A percentile compares a stretch with the other conserved stretches of the same genome.
These are phyloP conservation scores for Malania oleifera DNA, from an alignment of 164 flowering plant genomes.

Conservation along the genomic window DNA sequence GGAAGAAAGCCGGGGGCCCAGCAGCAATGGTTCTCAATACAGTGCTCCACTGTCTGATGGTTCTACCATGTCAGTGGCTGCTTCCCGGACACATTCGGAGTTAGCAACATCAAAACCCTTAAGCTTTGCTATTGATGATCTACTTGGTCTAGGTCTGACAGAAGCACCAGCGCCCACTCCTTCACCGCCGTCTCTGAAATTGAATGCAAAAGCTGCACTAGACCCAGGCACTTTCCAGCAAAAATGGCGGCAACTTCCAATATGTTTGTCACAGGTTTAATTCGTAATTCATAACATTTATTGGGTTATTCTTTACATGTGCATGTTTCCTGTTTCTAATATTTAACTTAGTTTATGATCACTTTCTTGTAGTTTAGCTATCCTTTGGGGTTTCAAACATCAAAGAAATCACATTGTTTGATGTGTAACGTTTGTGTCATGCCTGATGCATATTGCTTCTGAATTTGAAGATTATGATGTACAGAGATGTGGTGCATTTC, in stretches of 20 bases:
- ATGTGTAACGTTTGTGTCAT: neutral
- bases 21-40: constrained; percentile 70
- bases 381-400: too few species aligned
- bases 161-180: constrained; percentile 29
- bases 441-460: neutral
- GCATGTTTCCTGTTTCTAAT: too few species aligned
- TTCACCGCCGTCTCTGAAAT: constrained; percentile 59
- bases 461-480: neutral
- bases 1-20: constrained; percentile 57
- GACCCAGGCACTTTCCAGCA: constrained; percentile 87
- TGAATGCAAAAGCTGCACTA: constrained; percentile 67
- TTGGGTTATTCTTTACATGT: too few species aligned
- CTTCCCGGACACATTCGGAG: constrained; percentile 36
- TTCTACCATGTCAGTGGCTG: constrained; percentile 27
- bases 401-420: too few species aligned
- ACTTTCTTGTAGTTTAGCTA: too few species aligned
- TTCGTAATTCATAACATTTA: constrained; percentile 3
- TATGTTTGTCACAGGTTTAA: constrained; percentile 67
- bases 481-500: neutral
- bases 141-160: constrained; percentile 54
- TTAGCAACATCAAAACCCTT: constrained; percentile 31
- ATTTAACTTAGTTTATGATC: too few species aligned
- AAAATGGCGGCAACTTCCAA: constrained; percentile 88
- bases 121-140: constrained; percentile 69
- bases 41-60: constrained; percentile 58